Base-by-base conservation (phyloP, 768 basidiomycete genomes). In the Artomyces pyxidatus region DNA sequence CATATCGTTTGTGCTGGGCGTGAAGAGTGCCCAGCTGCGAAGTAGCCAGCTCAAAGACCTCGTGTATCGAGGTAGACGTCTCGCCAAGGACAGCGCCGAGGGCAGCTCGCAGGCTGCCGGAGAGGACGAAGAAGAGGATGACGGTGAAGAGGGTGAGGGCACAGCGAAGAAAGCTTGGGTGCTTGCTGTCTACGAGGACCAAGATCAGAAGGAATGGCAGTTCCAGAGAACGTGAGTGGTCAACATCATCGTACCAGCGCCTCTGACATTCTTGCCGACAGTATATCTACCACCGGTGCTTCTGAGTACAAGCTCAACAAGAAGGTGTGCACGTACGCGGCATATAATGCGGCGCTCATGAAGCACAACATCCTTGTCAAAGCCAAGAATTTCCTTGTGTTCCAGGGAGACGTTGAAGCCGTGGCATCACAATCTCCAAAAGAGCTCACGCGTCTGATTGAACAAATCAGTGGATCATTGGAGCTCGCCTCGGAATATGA, bases 331-430 rank as follows among this genome's bases (percentile, higher is more conserved):
- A 86, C 92, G 0, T 94, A 94, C 64, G 76, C 83, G 11, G 79
- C 80, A 1, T 99, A 98, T 72, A 96, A 96, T 52, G 73, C 83
- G 5, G 87, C 89, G 11, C 83, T 99, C 22, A 75, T 87, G 48
- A 71, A 76, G 6, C 93, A 96, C 61, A 96, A 97, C 60, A 90
- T 99, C 60, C 87, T 98, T 41, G 93, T 98, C 60, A 97, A 96
- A 68, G 96, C 96, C 11, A 97, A 97, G 72, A 98, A 98, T 70
- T 99, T 98, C 61, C 83, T 98, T 45, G 96, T 98, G 10, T 98
- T 99, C 71, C 96, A 99, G 62, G 96, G 96, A 45, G 96, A 98
- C 62, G 96, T 99, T 27, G 96, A 99, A 68, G 90, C 92, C 2
- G 90, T 99, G 28, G 96, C 96, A 0, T 88, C 89, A 2, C 96